A percentile compares a stretch with the other conserved stretches of the same genome.
Evolutionary conservation across 1,284 basidiomycete genomes (phyloP).

Genomic region (Ustilago tritici): DNA sequence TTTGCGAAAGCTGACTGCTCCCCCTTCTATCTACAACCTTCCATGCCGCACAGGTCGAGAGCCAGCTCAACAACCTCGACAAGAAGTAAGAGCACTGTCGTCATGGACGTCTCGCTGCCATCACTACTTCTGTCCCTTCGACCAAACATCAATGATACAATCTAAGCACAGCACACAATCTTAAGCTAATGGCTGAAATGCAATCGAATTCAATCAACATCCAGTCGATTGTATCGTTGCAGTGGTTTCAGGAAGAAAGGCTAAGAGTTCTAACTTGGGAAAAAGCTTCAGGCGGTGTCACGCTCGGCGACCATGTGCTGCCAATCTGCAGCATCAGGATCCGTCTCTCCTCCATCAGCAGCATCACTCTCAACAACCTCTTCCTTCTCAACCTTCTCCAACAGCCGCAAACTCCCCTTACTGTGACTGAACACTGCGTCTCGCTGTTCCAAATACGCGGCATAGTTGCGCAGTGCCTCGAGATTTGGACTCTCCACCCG

Average conservation of each 20-base stretch:
- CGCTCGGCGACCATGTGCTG: conserved; percentile 36
- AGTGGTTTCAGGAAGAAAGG: not conserved
- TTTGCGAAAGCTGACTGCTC: conserved; percentile 6
- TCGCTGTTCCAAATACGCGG: conserved; percentile 33
- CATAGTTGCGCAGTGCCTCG: conserved; percentile 38
- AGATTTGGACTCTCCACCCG: conserved; percentile 47
- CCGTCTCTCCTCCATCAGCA: conserved; percentile 12
- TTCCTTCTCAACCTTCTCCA: conserved; percentile 7
- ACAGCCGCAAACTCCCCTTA: conserved; percentile 2
- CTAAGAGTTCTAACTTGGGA: no score
- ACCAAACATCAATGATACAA: conserved; percentile 1
- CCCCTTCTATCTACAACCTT: not conserved
- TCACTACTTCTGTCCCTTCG: conserved; percentile 14
- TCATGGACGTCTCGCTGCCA: not conserved
- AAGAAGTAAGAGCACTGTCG: conserved; percentile 40
- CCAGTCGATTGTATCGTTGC: not conserved
- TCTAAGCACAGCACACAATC: not conserved
- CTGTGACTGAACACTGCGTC: conserved; percentile 12
- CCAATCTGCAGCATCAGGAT: conserved; percentile 37
- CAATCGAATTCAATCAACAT: conserved; percentile 9
- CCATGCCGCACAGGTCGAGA: conserved; percentile 29
- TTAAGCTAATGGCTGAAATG: conserved; percentile 12
- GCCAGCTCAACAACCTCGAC: conserved; percentile 56
- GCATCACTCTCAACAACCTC: conserved; percentile 20
- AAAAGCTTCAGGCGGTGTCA: conserved; percentile 17